Conservation (phyloP, 2,329 filamentous ascomycete species). For the Phyllosticta ampelicida region DNA sequence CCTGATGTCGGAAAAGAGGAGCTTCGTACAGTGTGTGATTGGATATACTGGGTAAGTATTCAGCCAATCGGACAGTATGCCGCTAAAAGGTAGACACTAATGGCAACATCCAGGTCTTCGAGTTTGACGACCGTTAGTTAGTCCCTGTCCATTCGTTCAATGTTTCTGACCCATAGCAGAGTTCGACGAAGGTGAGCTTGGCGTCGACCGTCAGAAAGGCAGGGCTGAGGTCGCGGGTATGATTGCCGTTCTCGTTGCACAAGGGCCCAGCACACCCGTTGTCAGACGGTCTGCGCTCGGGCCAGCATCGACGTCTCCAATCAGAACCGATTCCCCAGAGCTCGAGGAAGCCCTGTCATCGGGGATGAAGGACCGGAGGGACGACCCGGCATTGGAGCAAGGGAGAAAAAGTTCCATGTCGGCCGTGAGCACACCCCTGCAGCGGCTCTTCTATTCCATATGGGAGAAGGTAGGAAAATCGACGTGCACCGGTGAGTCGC, state of each 20-base stretch:
- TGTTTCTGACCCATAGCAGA: neutral
- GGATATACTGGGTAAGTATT: constrained; percentile 8
- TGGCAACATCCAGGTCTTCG: constrained; percentile 4
- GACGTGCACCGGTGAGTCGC: neutral
- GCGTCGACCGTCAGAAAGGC: constrained; percentile 7
- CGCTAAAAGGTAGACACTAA: neutral
- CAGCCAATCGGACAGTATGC: neutral
- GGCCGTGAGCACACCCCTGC: neutral
- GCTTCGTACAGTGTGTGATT: constrained; percentile 7
- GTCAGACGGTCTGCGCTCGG: neutral
- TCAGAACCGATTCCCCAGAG: neutral
- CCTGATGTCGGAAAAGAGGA: constrained; percentile 5
- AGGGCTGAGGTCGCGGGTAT: constrained; percentile 3
- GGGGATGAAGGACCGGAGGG: neutral
- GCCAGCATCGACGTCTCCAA: neutral
- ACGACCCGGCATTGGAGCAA: neutral
- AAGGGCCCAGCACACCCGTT: neutral
- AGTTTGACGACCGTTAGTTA: constrained; percentile 10
- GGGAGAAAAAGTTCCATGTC: neutral
- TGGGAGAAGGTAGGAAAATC: constrained; percentile 3
- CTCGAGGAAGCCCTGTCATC: neutral
- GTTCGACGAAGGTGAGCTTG: constrained; percentile 9
- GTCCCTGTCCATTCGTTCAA: neutral
- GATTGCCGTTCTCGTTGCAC: neutral
- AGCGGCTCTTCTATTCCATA: constrained; percentile 3